phyloP scores from a whole-genome alignment of 2,329 filamentous ascomycete species.

The Escovopsis weberi region DNA sequence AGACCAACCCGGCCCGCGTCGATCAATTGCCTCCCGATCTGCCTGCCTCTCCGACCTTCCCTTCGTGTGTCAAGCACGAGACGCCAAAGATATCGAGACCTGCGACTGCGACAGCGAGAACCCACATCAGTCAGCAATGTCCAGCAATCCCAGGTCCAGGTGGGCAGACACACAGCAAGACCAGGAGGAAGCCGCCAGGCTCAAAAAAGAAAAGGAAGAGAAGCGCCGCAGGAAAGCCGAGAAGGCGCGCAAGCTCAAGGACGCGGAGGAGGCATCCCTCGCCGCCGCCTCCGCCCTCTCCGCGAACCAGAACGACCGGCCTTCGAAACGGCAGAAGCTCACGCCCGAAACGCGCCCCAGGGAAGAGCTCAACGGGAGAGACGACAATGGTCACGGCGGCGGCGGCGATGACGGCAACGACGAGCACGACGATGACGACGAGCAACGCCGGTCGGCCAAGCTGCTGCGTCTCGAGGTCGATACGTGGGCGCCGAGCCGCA shows the following conservation, averaged over 20 bases:
- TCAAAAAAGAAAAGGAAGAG: slow-evolving; percentile 73
- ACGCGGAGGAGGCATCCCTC: slow-evolving; percentile 21
- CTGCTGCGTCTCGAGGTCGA: slow-evolving; percentile 59
- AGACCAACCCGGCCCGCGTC: no score
- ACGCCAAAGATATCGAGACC: no score
- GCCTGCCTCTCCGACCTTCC: no score
- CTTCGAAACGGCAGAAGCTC: slow-evolving; percentile 48
- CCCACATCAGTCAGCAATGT: slow-evolving; percentile 27
- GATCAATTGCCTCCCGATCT: no score
- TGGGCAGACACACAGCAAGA: slow-evolving; percentile 84
- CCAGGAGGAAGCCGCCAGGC: slow-evolving; percentile 53
- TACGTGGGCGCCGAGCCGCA: slow-evolving; percentile 55
- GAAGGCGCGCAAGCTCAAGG: slow-evolving; percentile 57
- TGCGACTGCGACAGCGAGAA: no score
- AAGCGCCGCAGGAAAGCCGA: slow-evolving; percentile 75
- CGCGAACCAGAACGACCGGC: slow-evolving; percentile 18
- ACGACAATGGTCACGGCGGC: background rate
- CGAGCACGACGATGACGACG: slow-evolving; percentile 5
- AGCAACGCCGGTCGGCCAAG: slow-evolving; percentile 25
- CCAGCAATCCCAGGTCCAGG: slow-evolving; percentile 53
- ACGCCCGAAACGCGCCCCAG: slow-evolving; percentile 28
- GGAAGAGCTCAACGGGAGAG: background rate
- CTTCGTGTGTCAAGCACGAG: no score
- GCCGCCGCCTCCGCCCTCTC: slow-evolving; percentile 14
- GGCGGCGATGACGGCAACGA: slow-evolving; percentile 9